phyloP scores from a whole-genome alignment of 768 basidiomycete genomes.

The Lactarius deliciosus region DNA sequence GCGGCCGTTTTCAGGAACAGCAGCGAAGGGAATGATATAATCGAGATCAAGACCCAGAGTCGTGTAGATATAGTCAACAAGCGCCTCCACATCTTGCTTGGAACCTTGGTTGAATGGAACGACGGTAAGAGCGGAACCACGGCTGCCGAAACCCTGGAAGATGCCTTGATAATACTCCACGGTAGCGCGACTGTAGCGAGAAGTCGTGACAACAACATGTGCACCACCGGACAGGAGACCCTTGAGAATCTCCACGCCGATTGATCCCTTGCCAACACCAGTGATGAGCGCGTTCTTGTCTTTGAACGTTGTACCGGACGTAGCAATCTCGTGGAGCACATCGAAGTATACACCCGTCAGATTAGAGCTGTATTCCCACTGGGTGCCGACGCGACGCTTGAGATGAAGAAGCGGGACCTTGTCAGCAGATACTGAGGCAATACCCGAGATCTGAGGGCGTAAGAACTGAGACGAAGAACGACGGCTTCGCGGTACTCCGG shows the following conservation, averaged over 20 bases:
- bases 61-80: constrained; percentile 97
- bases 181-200: constrained; percentile 91
- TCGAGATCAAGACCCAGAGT: constrained; percentile 95
- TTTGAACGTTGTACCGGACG: constrained; percentile 97
- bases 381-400: constrained; percentile 92
- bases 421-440: constrained; percentile 75
- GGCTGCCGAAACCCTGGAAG: constrained; percentile 92
- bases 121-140: constrained; percentile 94
- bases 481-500: constrained; percentile 58
- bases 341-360: constrained; percentile 95
- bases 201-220: constrained; percentile 96
- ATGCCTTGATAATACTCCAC: constrained; percentile 99
- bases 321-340: constrained; percentile 96
- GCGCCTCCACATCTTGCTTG: constrained; percentile 96
- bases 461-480: constrained; percentile 97
- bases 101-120: constrained; percentile 99
- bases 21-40: constrained; percentile 98
- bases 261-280: constrained; percentile 96
- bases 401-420: constrained; percentile 93
- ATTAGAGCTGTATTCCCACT: constrained; percentile 98
- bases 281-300: constrained; percentile 99
- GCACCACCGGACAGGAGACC: constrained; percentile 95
- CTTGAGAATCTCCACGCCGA: constrained; percentile 96
- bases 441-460: constrained; percentile 78
- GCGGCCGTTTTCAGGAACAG: constrained; percentile 97